Base-by-base conservation (phyloP, 1,284 basidiomycete genomes). In the Neolentinus lepideus region DNA sequence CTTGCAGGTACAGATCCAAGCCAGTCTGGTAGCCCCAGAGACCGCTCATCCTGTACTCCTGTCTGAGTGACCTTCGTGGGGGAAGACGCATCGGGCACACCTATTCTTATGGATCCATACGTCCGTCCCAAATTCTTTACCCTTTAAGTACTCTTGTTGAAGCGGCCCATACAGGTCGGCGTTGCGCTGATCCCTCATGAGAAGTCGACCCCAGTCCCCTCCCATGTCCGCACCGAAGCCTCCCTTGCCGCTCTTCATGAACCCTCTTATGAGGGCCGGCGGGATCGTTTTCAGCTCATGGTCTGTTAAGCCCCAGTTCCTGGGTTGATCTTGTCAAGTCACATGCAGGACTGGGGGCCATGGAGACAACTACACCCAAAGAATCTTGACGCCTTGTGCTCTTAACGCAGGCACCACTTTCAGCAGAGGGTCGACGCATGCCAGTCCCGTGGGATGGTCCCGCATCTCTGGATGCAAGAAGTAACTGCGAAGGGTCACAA, bases 21-120 rank as follows among this genome's bases (percentile, higher is more conserved):
- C 77, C 73, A 24, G 75, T 77, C 61, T 84, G 82, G 53, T 77
- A 75, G 11, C 83, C 83, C 83, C 82, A 86, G 21, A 87, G 63
- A 12, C 77, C 84, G 62, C 84, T 85, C 79, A 86, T 85, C 55
- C 84, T 85, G 51, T 24, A 38, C 33, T 33, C 19, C 38, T 45
- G 54, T 1, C n/a, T 19, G 26, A 25, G 29, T 29, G 11, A 26
- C 19, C 2, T 14, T 14, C 21, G 2, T 31, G 16, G 25, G 36
- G 29, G 24, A 16, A 27, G 22, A 21, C 14, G 19, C 36, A 26
- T 31, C 38, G 26, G 2, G 59, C 70, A 22, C 60, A 81, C 83
- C 84, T 71, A 66, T 86, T 87, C 67, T 87, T 88, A 66, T 87
- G 80, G 55, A 88, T 81, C 84, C 84, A 87, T 54, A 83, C 72